These are phyloP conservation scores for Cercospora citrullina DNA, from an alignment of 2,329 filamentous ascomycete species.

Conservation along the genomic window DNA sequence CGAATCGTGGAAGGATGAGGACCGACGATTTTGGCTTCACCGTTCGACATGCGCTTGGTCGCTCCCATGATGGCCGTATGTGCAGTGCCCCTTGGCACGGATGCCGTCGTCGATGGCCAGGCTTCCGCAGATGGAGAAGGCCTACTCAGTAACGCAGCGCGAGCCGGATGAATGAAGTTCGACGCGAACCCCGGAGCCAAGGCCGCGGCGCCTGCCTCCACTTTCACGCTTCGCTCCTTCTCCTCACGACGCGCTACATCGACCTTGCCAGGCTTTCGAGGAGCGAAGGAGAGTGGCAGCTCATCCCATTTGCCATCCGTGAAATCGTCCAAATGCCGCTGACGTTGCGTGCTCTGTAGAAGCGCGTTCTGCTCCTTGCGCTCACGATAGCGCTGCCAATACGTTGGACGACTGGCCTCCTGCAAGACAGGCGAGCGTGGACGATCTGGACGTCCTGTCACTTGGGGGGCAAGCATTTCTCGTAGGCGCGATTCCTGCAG, in stretches of 20 bases:
- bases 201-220: background rate
- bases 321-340: background rate
- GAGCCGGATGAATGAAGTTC: slow-evolving; percentile 14
- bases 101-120: slow-evolving; percentile 8
- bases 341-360: background rate
- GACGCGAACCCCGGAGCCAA: slow-evolving; percentile 9
- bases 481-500: background rate
- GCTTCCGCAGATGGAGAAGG: background rate
- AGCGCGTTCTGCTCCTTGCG: slow-evolving; percentile 7
- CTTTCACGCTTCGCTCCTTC: background rate
- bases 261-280: background rate
- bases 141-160: slow-evolving; percentile 1
- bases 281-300: background rate
- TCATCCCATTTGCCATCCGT: background rate
- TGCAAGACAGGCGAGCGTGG: background rate
- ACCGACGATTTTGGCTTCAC: slow-evolving; percentile 42
- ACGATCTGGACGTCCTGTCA: background rate
- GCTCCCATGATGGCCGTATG: slow-evolving; percentile 31
- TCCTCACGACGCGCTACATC: background rate
- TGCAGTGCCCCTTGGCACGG: background rate
- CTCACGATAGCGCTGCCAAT: slow-evolving; percentile 16
- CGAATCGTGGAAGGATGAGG: slow-evolving; percentile 65
- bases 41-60: slow-evolving; percentile 36
- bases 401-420: background rate
- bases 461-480: background rate